Conservation (phyloP, 108 stramenopile genomes). For the Fragilariopsis cylindrus region DNA sequence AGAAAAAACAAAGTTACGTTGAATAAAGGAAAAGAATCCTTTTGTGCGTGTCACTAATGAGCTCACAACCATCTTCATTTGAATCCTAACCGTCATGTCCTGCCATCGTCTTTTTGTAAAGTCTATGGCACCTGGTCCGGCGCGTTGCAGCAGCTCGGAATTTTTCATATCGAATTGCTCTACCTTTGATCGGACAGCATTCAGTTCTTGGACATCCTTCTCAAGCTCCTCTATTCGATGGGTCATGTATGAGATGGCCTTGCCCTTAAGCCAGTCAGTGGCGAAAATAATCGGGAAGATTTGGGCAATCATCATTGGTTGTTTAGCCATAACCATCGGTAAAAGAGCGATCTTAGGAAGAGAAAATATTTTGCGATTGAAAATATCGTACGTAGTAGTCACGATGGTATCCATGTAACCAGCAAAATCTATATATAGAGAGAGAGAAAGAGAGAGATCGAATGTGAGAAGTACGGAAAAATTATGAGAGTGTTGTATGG, state of each 20-base stretch:
- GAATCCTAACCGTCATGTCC: constrained; percentile 71
- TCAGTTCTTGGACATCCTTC: constrained; percentile 67
- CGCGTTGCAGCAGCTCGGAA: constrained; percentile 78
- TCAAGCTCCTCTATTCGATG: constrained; percentile 63
- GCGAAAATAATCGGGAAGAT: constrained; percentile 81
- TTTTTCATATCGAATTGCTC: constrained; percentile 90
- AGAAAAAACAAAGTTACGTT: constrained; percentile 82
- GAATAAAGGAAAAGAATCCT: constrained; percentile 71
- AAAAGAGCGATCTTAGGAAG: constrained; percentile 80
- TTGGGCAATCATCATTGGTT: constrained; percentile 72
- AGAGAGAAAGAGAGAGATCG: not conserved
- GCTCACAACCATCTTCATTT: constrained; percentile 61
- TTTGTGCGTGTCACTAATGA: constrained; percentile 65
- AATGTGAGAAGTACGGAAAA: not conserved
- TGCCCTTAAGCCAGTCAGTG: constrained; percentile 72
- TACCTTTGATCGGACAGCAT: constrained; percentile 67
- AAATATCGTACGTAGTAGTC: constrained; percentile 60
- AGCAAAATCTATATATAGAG: constrained; percentile 49
- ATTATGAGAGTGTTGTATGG: not conserved
- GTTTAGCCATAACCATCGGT: constrained; percentile 71
- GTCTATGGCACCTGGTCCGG: constrained; percentile 56
- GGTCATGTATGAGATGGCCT: constrained; percentile 71
- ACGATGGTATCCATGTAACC: constrained; percentile 73
- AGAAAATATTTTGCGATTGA: constrained; percentile 89
- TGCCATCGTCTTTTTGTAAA: constrained; percentile 79